A percentile compares a stretch with the other conserved stretches of the same genome.
These are phyloP conservation scores for Eimeria sp. DNA, from an alignment of 169 alveolate genomes.

Conservation along the genomic window DNA sequence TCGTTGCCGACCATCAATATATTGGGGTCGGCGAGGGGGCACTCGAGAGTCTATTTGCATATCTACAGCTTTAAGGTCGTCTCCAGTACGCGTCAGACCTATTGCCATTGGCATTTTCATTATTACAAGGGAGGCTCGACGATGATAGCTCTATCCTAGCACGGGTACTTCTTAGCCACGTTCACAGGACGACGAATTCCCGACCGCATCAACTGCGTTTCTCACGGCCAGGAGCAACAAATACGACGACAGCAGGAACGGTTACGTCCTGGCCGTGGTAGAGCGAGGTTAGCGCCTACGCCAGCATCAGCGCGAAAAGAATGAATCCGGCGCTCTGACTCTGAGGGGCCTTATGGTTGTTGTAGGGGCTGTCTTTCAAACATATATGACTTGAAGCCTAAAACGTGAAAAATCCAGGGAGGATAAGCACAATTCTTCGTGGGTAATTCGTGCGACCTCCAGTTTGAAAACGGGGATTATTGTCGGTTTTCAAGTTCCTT, in stretches of 20 bases:
- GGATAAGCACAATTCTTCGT: neutral
- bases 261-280: slow-evolving; percentile 30
- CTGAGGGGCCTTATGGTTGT: slow-evolving; percentile 33
- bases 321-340: slow-evolving; percentile 5
- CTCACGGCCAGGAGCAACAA: neutral
- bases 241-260: neutral
- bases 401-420: neutral
- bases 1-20: no score
- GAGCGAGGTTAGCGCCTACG: slow-evolving; percentile 27
- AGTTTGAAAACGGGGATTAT: neutral
- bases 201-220: neutral
- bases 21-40: no score
- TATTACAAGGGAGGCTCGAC: neutral
- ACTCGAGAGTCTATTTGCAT: no score
- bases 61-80: no score
- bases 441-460: neutral
- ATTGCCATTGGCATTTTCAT: neutral
- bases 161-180: neutral
- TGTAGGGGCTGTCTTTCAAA: neutral
- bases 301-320: neutral
- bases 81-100: no score
- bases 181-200: neutral
- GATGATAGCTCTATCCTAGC: slow-evolving; percentile 55
- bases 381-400: neutral
- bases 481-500: neutral